Evolutionary conservation across 1,284 basidiomycete genomes (phyloP).

Genomic region (Ganoderma sinense): DNA sequence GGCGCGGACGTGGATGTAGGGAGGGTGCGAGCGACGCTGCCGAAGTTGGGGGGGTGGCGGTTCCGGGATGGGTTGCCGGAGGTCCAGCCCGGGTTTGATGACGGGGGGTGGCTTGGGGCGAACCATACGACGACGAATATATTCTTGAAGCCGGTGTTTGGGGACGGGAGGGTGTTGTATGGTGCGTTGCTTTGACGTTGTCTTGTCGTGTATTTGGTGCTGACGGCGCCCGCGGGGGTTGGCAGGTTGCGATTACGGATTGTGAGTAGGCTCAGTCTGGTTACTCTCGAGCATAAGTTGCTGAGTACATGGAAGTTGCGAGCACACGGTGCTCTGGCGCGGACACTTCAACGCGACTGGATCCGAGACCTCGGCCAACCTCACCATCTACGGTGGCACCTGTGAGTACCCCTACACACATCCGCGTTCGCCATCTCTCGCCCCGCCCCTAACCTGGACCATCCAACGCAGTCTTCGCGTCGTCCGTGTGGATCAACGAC

Average conservation of each 20-base stretch:
- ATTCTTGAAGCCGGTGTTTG: constrained; percentile 70
- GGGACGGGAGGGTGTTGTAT: constrained; percentile 76
- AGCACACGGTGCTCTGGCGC: constrained; percentile 81
- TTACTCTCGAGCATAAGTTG: neutral
- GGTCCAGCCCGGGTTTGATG: constrained; percentile 59
- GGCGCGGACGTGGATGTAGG: constrained; percentile 13
- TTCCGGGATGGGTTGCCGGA: constrained; percentile 79
- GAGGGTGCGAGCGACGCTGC: constrained; percentile 35
- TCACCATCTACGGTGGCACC: constrained; percentile 82
- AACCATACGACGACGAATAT: constrained; percentile 76
- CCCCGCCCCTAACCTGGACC: neutral
- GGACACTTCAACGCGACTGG: constrained; percentile 76
- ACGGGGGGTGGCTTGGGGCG: constrained; percentile 68
- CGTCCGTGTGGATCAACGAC: constrained; percentile 81
- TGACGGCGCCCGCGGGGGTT: constrained; percentile 47
- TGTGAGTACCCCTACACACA: constrained; percentile 50
- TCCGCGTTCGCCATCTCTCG: too few species aligned
- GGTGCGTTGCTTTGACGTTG: constrained; percentile 38
- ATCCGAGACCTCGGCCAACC: constrained; percentile 64
- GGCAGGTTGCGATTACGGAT: constrained; percentile 79
- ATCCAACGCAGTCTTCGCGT: constrained; percentile 68
- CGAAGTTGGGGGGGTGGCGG: constrained; percentile 66
- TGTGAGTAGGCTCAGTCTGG: constrained; percentile 52
- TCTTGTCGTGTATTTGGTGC: neutral
- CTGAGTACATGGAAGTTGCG: constrained; percentile 57